Evolutionary conservation across 2,329 filamentous ascomycete genomes (phyloP).

Genomic region (Penicillium freii): DNA sequence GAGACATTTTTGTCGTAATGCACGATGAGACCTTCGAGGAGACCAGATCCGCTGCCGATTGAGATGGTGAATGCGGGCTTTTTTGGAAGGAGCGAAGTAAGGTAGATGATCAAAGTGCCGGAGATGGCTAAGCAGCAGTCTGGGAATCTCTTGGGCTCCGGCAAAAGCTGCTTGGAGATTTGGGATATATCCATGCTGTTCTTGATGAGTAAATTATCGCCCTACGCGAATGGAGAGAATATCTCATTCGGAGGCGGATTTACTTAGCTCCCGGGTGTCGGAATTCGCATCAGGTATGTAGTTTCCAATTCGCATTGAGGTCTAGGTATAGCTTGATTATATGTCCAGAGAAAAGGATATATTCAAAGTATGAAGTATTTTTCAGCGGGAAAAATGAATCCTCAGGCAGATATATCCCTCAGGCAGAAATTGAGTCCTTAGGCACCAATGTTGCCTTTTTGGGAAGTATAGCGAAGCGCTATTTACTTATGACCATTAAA

Average conservation of each 20-base stretch:
- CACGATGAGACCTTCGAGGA: slow-evolving; percentile 49
- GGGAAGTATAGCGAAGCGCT: not conserved
- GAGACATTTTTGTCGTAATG: slow-evolving; percentile 24
- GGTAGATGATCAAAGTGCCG: slow-evolving; percentile 18
- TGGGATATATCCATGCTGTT: slow-evolving; percentile 18
- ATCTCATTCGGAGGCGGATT: slow-evolving; percentile 8
- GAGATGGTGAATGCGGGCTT: slow-evolving; percentile 39
- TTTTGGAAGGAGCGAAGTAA: slow-evolving; percentile 25
- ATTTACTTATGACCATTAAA: not conserved
- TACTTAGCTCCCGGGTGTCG: slow-evolving; percentile 7
- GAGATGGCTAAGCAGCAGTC: slow-evolving; percentile 33
- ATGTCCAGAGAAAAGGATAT: not conserved
- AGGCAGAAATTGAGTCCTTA: not conserved
- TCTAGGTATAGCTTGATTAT: not conserved
- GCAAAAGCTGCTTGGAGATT: slow-evolving; percentile 16
- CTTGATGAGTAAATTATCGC: not conserved
- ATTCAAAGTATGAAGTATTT: not conserved
- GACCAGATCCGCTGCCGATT: slow-evolving; percentile 52
- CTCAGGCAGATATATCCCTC: no score
- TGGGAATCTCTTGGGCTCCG: slow-evolving; percentile 24
- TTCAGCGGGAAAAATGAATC: no score
- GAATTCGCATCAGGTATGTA: not conserved
- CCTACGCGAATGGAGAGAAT: not conserved
- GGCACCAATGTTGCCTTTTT: not conserved
- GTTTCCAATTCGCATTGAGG: not conserved